These are phyloP conservation scores for Xylogone sp. DNA, from an alignment of 2,329 filamentous ascomycete species.

Conservation along the genomic window DNA sequence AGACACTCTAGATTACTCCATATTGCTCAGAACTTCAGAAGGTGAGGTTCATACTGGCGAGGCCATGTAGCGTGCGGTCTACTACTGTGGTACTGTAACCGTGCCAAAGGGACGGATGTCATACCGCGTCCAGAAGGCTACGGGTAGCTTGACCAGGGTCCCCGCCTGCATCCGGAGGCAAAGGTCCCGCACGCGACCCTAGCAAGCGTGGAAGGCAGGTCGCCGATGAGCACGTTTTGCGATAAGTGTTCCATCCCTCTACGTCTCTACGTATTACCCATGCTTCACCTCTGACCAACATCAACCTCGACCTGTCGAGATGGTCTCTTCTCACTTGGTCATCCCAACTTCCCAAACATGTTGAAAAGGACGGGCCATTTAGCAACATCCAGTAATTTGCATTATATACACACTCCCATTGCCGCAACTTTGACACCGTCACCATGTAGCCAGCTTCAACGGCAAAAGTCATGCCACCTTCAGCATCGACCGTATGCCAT, in stretches of 20 bases:
- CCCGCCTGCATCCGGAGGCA: too few relatives aligned
- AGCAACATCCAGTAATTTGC: slow-evolving; percentile 33
- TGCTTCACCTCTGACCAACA: not conserved
- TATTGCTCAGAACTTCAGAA: too few relatives aligned
- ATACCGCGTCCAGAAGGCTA: too few relatives aligned
- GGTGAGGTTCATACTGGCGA: too few relatives aligned
- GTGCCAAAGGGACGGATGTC: too few relatives aligned
- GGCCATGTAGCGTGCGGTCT: too few relatives aligned
- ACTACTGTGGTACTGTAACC: too few relatives aligned
- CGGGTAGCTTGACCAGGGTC: too few relatives aligned
- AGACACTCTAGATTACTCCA: too few relatives aligned
- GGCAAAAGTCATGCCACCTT: slow-evolving; percentile 9
- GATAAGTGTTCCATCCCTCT: not conserved
- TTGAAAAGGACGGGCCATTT: slow-evolving; percentile 39
- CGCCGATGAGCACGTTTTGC: too few relatives aligned
- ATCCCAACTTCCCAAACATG: slow-evolving; percentile 28
- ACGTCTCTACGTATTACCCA: slow-evolving; percentile 1
- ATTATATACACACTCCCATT: slow-evolving; percentile 26
- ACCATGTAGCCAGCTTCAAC: slow-evolving; percentile 14
- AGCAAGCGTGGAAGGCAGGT: too few relatives aligned
- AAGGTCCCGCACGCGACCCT: too few relatives aligned
- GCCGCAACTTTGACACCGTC: slow-evolving; percentile 23
- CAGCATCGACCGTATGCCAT: slow-evolving; percentile 33
- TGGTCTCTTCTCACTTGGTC: not conserved
- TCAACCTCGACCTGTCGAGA: not conserved